Percentiles rank a stretch among this genome's conserved stretches.
Conservation (phyloP, 106 monocot genomes). For the Apostasia shenzhenica region DNA sequence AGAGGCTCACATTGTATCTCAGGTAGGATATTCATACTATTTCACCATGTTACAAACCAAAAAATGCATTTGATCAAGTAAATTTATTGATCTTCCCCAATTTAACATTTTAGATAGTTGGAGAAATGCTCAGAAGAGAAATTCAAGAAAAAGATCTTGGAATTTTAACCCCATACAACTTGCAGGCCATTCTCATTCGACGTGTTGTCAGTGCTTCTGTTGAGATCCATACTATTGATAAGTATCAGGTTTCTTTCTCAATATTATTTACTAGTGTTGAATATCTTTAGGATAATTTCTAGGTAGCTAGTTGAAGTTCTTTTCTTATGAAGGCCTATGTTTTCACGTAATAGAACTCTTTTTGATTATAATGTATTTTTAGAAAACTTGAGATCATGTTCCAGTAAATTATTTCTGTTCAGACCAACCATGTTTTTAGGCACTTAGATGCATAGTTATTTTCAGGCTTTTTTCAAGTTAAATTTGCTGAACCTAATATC, state of each 20-base stretch:
- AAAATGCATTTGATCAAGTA: neutral
- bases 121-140: conserved; percentile 52
- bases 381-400: too few relatives aligned
- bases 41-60: neutral
- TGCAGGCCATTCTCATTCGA: conserved; percentile 73
- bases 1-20: conserved; percentile 68
- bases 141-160: conserved; percentile 60
- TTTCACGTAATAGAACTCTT: too few relatives aligned
- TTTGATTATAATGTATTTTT: too few relatives aligned
- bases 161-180: conserved; percentile 92
- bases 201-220: conserved; percentile 35
- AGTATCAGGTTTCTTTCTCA: conserved; percentile 67
- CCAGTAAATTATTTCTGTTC: too few relatives aligned
- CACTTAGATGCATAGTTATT: too few relatives aligned
- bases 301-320: too few relatives aligned
- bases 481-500: too few relatives aligned
- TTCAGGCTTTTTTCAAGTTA: too few relatives aligned
- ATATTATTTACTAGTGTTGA: neutral
- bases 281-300: too few relatives aligned
- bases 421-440: too few relatives aligned
- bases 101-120: conserved; percentile 33
- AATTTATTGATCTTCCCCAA: neutral
- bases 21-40: conserved; percentile 32
- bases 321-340: too few relatives aligned
- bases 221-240: conserved; percentile 93